Base-by-base conservation (phyloP, 495 filamentous ascomycete genomes). In the Tuber indicum region DNA sequence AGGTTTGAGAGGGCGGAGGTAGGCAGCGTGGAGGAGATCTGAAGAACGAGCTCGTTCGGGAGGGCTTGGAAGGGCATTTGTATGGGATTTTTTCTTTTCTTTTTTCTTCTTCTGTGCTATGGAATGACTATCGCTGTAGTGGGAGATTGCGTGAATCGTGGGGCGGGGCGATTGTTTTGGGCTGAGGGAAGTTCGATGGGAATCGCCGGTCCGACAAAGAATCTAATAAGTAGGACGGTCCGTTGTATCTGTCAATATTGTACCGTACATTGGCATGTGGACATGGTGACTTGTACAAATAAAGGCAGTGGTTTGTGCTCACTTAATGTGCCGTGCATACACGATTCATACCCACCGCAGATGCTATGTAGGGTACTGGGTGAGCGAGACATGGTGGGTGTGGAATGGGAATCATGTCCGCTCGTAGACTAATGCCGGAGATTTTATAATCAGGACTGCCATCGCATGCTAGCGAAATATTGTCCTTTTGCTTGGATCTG, bases 1-100 rank as follows among this genome's bases (percentile, higher is more conserved):
- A 72, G 71, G 71, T 6, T 39, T 41, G 41, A 72, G 71, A 72
- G 71, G 41, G 71, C 8, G 71, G 71, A 21, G 7, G 26, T 72
- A 16, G 71, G 39, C 21, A 72, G 36, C 10, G 10, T n/a, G 41
- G 71, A 72, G 39, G 23, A 72, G 1, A 72, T 72, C 21, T 72
- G 71, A 5, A 72, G 71, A 16, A 72, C 23, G 4, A 72, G 26
- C 14, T 72, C 71, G 10, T 9, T 4, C 0, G 71, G 71, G 36
- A 72, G 71, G 9, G 71, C 7, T 52, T 52, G 49, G 49, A 52
- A 52, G 7, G 49, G 8, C 49, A 52, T 52, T 52, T 52, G 49
- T n/a, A 21, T 10, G 23, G 6, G 4, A 41, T 41, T n/a, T n/a
- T 9, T 52, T 52, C 10, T 21, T 32, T 32, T 32, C 32, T 32